These are phyloP conservation scores for Aquilaria yunnanensis DNA, from an alignment of 345 rosid species.

Conservation along the genomic window DNA sequence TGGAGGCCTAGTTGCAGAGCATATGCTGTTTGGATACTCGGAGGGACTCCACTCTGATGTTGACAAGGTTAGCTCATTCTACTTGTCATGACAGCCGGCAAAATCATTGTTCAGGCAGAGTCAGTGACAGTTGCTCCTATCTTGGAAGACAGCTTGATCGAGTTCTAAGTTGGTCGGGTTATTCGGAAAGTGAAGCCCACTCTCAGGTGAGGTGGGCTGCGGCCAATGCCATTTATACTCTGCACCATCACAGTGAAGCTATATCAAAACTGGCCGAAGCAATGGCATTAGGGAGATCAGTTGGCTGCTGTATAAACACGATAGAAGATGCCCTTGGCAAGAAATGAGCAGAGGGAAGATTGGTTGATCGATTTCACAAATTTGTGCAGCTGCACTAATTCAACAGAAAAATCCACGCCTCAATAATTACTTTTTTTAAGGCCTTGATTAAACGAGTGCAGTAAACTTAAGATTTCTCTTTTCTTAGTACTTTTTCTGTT, in stretches of 20 bases:
- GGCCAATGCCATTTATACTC: slow-evolving; percentile 23
- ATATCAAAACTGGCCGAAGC: slow-evolving; percentile 32
- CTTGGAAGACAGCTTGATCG: slow-evolving; percentile 29
- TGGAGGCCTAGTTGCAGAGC: slow-evolving; percentile 56
- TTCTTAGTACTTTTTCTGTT: no score
- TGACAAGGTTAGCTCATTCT: slow-evolving; percentile 25
- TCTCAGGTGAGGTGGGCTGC: slow-evolving; percentile 46
- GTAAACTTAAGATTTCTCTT: no score
- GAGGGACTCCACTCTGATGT: slow-evolving; percentile 46
- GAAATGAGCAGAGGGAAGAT: neutral
- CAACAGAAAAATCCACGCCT: no score
- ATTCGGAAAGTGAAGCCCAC: slow-evolving; percentile 21
- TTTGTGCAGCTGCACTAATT: no score
- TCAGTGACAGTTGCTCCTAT: neutral
- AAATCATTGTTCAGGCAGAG: neutral
- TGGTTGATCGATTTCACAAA: no score
- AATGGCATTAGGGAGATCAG: slow-evolving; percentile 33
- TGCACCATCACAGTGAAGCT: slow-evolving; percentile 23
- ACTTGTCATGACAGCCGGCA: neutral
- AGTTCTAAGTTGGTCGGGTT: slow-evolving; percentile 32
- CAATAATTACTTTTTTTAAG: no score
- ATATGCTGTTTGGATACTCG: slow-evolving; percentile 34
- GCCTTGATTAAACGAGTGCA: no score
- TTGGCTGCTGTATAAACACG: slow-evolving; percentile 35
- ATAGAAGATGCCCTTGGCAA: slow-evolving; percentile 28